Base-by-base conservation (phyloP, 306 rosid genomes). In the Oemleria cerasiformis region DNA sequence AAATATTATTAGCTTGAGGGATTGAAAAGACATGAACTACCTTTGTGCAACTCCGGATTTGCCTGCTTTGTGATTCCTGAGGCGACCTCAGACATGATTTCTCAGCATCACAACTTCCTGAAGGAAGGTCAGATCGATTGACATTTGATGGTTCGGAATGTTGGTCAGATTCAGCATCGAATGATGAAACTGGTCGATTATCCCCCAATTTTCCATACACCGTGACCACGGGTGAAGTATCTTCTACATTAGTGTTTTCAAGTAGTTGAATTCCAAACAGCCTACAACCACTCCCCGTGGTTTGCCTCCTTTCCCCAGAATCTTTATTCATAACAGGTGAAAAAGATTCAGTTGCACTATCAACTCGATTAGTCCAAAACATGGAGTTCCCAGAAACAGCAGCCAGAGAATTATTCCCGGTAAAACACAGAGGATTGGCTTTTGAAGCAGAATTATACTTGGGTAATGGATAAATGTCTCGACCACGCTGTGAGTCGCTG, bases 1-100 rank as follows among this genome's bases (percentile, higher is more conserved):
- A 36, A 68, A 53, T 19, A 40, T 30, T 50, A 43, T 41, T 43
- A 13, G 63, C 34, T 36, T 47, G 25, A 23, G 49, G 69, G 30
- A 23, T 9, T 9, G 58, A 42, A 43, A 30, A 9, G 16, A 5
- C 20, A 43, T 47, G 17, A 58, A 74, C 72, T 84, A 93, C 98
- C 97, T 93, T 93, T 5, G 98, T 93, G 90, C 98, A 93, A 77
- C 98, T 93, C 75, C 98, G 88, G 73, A 84, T 93, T 82, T 93
- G 98, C 84, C 86, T 91, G 84, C 92, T 87, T 71, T 88, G 97
- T 39, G 83, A 84, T 79, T 91, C 98, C 54, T 81, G 92, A 43
- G 94, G 90, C 62, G 98, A 91, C 79, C 86, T 83, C 78, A 91
- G 65, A 71, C 90, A 84, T 40, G 97, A 91, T 78, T 94, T 91